Percentiles rank a stretch among this genome's conserved stretches.
These are phyloP conservation scores for Lachnellula suecica DNA, from an alignment of 2,329 filamentous ascomycete species.

Conservation along the genomic window DNA sequence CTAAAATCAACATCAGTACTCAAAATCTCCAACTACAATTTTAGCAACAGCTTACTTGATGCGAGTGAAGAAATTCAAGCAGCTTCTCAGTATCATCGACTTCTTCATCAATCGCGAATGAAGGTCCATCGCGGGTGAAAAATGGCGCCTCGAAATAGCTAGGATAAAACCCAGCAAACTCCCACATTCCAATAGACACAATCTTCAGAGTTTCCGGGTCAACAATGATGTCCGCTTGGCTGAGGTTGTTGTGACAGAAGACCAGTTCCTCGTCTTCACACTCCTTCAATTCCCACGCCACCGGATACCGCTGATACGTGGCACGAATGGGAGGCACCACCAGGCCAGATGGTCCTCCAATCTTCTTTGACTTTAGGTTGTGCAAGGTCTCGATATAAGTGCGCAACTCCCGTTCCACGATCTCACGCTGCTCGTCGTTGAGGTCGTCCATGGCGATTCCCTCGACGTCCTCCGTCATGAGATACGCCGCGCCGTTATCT, in stretches of 20 bases:
- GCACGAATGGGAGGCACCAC: conserved; percentile 19
- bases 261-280: conserved; percentile 21
- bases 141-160: conserved; percentile 27
- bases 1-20: no score
- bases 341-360: conserved; percentile 23
- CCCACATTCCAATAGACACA: conserved; percentile 39
- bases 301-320: background rate
- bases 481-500: conserved; percentile 12
- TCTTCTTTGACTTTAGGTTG: conserved; percentile 7
- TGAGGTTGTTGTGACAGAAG: conserved; percentile 33
- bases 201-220: conserved; percentile 28
- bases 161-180: conserved; percentile 38
- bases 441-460: conserved; percentile 9
- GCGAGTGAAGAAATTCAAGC: conserved; percentile 1
- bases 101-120: background rate
- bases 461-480: conserved; percentile 9
- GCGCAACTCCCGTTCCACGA: conserved; percentile 13
- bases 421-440: background rate
- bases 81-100: background rate
- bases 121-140: conserved; percentile 8
- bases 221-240: conserved; percentile 29
- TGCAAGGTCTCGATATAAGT: conserved; percentile 4
- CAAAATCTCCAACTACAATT: no score
- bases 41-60: no score
- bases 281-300: conserved; percentile 13